Conservation (phyloP, 2,329 filamentous ascomycete species). For the Hypoxylon sp. region DNA sequence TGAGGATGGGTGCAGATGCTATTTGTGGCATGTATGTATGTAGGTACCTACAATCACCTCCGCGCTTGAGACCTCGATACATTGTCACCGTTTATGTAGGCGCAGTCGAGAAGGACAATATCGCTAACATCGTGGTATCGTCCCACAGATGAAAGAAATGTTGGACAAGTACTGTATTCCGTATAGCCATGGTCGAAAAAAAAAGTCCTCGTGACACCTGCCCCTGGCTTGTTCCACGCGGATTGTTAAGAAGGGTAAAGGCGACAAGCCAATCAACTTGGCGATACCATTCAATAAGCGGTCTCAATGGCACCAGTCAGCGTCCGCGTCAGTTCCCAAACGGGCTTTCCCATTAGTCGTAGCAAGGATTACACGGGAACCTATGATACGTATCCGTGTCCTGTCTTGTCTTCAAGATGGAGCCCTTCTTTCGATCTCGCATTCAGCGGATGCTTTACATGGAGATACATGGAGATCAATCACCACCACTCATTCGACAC, state of each 20-base stretch:
- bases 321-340: conserved; percentile 35
- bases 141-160: conserved; percentile 25
- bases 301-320: conserved; percentile 34
- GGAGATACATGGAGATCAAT: conserved; percentile 36
- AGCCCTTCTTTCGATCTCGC: conserved; percentile 34
- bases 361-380: conserved; percentile 33
- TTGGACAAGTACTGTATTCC: conserved; percentile 21
- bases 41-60: conserved; percentile 5
- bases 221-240: conserved; percentile 37
- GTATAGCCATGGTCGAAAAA: conserved; percentile 34
- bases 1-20: conserved; percentile 2
- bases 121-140: conserved; percentile 35
- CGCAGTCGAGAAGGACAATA: conserved; percentile 19
- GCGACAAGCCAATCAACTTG: conserved; percentile 37
- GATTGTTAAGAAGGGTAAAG: conserved; percentile 30
- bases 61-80: conserved; percentile 16
- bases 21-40: background rate
- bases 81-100: conserved; percentile 5
- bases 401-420: conserved; percentile 28
- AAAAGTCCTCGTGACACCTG: conserved; percentile 41
- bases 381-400: conserved; percentile 32
- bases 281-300: conserved; percentile 27
- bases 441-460: conserved; percentile 36
- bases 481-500: conserved; percentile 28
- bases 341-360: conserved; percentile 27